Evolutionary conservation across 1,284 basidiomycete species (phyloP).

Genomic region (Cutaneotrichosporon sp.): DNA sequence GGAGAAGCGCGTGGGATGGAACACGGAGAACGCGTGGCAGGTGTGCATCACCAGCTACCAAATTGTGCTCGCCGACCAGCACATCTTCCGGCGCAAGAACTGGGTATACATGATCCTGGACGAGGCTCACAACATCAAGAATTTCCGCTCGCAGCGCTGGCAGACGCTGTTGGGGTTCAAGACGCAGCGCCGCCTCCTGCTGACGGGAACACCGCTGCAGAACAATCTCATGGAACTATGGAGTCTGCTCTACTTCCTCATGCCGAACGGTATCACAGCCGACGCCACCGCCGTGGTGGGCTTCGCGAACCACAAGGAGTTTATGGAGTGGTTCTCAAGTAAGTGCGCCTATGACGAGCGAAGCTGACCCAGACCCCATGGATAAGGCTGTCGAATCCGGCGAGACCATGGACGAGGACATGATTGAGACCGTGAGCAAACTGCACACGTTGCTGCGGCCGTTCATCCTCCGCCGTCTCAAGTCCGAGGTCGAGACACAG

Average conservation of each 20-base stretch:
- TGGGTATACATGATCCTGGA: conserved; percentile 98
- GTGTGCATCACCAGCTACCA: conserved; percentile 96
- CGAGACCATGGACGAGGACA: conserved; percentile 73
- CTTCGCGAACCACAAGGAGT: conserved; percentile 90
- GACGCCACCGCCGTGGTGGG: conserved; percentile 58
- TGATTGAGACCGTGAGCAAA: conserved; percentile 77
- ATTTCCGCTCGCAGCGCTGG: conserved; percentile 94
- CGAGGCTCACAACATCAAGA: conserved; percentile 99
- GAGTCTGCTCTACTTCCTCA: conserved; percentile 90
- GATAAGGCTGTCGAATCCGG: conserved; percentile 92
- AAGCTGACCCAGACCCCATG: conserved; percentile 67
- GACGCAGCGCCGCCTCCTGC: conserved; percentile 75
- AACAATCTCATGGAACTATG: conserved; percentile 95
- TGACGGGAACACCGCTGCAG: conserved; percentile 92
- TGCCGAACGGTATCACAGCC: conserved; percentile 63
- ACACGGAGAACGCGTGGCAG: conserved; percentile 86
- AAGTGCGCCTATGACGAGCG: conserved; percentile 37
- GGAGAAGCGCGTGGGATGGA: conserved; percentile 90
- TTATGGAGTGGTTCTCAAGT: conserved; percentile 97
- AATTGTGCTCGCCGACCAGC: conserved; percentile 83
- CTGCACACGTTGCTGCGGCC: conserved; percentile 89
- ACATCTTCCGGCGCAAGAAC: conserved; percentile 88
- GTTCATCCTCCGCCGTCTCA: conserved; percentile 88
- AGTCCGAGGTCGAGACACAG: conserved; percentile 93
- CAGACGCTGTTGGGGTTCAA: conserved; percentile 91